Evolutionary conservation across 2,329 filamentous ascomycete genomes (phyloP).

Genomic region (Pyricularia sp.): DNA sequence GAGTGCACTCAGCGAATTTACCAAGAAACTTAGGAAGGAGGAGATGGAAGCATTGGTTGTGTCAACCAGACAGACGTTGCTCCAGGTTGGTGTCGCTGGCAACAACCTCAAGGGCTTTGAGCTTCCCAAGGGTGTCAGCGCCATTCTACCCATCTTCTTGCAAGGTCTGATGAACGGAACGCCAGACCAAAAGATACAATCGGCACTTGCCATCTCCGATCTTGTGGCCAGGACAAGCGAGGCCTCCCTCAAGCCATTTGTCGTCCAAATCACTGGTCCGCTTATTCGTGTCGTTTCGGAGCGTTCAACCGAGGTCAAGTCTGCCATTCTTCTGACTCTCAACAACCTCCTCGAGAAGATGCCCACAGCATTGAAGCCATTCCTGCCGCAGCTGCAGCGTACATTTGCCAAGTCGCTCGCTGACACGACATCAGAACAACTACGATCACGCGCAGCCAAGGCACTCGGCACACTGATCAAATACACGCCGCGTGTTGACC

Average conservation of each 20-base stretch:
- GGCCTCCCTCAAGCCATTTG: slow-evolving; percentile 82
- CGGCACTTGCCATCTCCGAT: slow-evolving; percentile 89
- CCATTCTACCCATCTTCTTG: slow-evolving; percentile 90
- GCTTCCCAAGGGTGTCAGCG: slow-evolving; percentile 93
- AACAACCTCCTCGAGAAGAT: slow-evolving; percentile 97
- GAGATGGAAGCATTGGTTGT: slow-evolving; percentile 92
- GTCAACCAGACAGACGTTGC: slow-evolving; percentile 77
- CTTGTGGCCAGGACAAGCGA: slow-evolving; percentile 88
- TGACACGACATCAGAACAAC: slow-evolving; percentile 80
- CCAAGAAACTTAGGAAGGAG: slow-evolving; percentile 84
- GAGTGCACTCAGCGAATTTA: slow-evolving; percentile 78
- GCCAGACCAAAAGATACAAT: slow-evolving; percentile 81
- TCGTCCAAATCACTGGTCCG: slow-evolving; percentile 94
- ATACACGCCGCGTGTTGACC: slow-evolving; percentile 89
- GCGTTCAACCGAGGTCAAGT: slow-evolving; percentile 90
- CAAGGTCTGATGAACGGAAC: slow-evolving; percentile 97
- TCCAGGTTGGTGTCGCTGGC: slow-evolving; percentile 81
- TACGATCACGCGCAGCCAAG: slow-evolving; percentile 83
- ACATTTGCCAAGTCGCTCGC: slow-evolving; percentile 96
- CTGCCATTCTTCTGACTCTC: slow-evolving; percentile 84
- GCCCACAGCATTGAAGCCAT: slow-evolving; percentile 87
- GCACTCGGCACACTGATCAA: slow-evolving; percentile 93
- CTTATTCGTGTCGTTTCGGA: slow-evolving; percentile 97
- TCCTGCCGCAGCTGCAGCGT: slow-evolving; percentile 89
- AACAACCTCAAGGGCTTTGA: slow-evolving; percentile 79